A percentile compares a stretch with the other conserved stretches of the same genome.
These are phyloP conservation scores for Diaporthe sp. DNA, from an alignment of 2,329 filamentous ascomycete genomes.

Conservation along the genomic window DNA sequence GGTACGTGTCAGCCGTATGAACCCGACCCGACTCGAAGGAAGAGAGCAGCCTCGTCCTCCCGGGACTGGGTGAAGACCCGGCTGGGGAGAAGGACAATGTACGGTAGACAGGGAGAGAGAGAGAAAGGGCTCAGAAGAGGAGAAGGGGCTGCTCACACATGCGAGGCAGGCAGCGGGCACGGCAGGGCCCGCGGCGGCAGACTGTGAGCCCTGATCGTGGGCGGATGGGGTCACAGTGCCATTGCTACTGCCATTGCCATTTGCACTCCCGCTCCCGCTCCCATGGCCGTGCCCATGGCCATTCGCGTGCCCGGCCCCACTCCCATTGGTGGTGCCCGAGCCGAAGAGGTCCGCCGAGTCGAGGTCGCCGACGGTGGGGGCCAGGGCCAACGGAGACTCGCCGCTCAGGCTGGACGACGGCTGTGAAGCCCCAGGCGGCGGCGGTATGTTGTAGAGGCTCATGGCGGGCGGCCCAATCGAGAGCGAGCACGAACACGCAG, in stretches of 20 bases:
- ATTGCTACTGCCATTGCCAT: not conserved
- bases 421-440: conserved; percentile 23
- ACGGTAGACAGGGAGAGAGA: not conserved
- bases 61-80: not conserved
- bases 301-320: not conserved
- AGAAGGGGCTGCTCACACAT: conserved; percentile 59
- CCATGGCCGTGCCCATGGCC: not conserved
- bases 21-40: conserved; percentile 16
- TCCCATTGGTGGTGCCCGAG: conserved; percentile 42
- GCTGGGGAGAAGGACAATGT: not conserved
- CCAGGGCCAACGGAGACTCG: conserved; percentile 38
- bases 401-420: conserved; percentile 26
- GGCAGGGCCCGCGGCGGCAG: conserved; percentile 45
- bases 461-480: conserved; percentile 18
- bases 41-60: not conserved
- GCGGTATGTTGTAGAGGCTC: conserved; percentile 35
- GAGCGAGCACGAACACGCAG: not conserved
- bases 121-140: not conserved
- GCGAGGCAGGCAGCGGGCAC: conserved; percentile 68
- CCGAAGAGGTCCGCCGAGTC: conserved; percentile 41
- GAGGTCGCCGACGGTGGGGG: conserved; percentile 38
- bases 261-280: not conserved
- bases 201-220: conserved; percentile 30
- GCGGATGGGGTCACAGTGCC: conserved; percentile 24
- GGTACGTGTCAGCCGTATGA: conserved; percentile 34